Evolutionary conservation across 1,139 yeast genomes (phyloP), one percentile per base, ranked within the genome.

Genomic region (Yamadazyma epiphylla): DNA sequence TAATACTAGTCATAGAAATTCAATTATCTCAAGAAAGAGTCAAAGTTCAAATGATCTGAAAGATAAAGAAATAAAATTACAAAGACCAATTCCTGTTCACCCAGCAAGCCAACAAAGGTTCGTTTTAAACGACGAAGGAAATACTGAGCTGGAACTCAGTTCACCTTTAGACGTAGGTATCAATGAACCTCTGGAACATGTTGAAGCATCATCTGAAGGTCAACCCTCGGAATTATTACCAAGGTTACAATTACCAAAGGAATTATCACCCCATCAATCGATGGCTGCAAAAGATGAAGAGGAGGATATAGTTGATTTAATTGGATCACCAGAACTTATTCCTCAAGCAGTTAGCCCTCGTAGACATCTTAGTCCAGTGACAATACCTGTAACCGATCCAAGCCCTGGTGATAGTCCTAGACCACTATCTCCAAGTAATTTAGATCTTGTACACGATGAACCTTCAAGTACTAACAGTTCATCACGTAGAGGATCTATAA

Each of bases 401-500:
- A n/a, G n/a, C n/a, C n/a, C n/a, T n/a, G n/a, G n/a, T n/a, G 8
- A 11, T 3, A 31, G 37, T 17, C 26, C 33, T 15, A 15, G 23
- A n/a, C 27, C 13, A n/a, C 12, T 13, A 12, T 12, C 9, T 7
- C 15, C 28, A 6, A 8, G 27, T 15, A 26, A 14, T 25, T 28
- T 13, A 13, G 28, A 23, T 25, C 23, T 8, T n/a, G 25, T 17
- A 22, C 25, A 19, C 16, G 27, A 29, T 9, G 31, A 16, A 2
- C 34, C 29, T 14, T 39, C 46, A 8, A 42, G 37, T 21, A 15
- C 33, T 15, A 43, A 38, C 15, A 31, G 39, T 12, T 36, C 42
- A 13, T 38, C 43, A 6, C 40, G 45, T 13, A 27, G 45, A 25
- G 35, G 63, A 2, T 61, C 69, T 0, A 24, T 47, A 3, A 41